These are phyloP conservation scores for Globisporangium spinosum DNA, from an alignment of 352 stramenopile species.

Conservation along the genomic window DNA sequence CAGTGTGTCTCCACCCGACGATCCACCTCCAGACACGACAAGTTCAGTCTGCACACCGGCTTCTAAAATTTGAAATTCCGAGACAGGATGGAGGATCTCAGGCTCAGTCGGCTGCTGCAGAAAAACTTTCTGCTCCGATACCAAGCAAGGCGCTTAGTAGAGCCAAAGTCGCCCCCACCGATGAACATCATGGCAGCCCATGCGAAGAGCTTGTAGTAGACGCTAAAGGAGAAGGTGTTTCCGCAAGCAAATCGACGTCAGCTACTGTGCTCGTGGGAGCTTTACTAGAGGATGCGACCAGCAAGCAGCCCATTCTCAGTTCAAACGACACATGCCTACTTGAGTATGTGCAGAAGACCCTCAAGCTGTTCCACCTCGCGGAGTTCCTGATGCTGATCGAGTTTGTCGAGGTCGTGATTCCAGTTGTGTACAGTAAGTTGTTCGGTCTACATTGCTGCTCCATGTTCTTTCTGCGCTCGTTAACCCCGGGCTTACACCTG, in stretches of 20 bases:
- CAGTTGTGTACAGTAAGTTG: not conserved
- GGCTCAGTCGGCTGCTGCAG: no score
- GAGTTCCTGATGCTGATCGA: constrained; percentile 6
- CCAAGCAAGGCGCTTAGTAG: no score
- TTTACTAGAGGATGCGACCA: not conserved
- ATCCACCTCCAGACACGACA: not conserved
- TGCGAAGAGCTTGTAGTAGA: no score
- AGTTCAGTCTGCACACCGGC: not conserved
- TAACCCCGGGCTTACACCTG: no score
- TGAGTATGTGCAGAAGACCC: not conserved
- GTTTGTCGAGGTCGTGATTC: not conserved
- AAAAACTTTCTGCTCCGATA: no score
- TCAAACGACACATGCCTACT: not conserved
- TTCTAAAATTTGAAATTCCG: no score
- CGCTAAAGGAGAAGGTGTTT: no score
- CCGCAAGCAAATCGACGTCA: not conserved
- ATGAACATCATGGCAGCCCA: no score
- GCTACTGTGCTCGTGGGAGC: not conserved
- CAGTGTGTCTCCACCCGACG: not conserved
- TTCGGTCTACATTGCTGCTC: no score
- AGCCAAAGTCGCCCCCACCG: no score
- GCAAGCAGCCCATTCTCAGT: not conserved
- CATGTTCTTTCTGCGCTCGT: no score
- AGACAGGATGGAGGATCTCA: no score
- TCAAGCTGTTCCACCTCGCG: not conserved